Percentiles rank a stretch among this genome's conserved stretches.
Conservation (phyloP, 129 eudicot genomes). For the Arctium minus region DNA sequence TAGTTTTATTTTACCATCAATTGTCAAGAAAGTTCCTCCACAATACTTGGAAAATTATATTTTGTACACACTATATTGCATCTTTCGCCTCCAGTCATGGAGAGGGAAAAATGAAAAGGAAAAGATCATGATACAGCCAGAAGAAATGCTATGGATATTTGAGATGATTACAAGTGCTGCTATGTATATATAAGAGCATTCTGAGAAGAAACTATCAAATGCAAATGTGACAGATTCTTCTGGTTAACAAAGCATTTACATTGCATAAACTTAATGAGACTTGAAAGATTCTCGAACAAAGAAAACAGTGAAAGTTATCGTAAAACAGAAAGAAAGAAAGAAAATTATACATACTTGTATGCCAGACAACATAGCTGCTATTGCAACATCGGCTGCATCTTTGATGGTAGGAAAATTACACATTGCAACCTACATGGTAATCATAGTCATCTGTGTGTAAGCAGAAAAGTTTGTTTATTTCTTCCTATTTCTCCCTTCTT, state of each 20-base stretch:
- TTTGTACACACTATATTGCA: too few species aligned
- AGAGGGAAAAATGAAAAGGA: too few species aligned
- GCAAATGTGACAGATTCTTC: neutral
- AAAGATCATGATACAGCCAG: too few species aligned
- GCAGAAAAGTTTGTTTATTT: neutral
- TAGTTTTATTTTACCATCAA: too few species aligned
- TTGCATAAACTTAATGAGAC: neutral
- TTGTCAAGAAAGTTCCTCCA: too few species aligned
- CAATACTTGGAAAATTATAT: too few species aligned
- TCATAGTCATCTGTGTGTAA: neutral
- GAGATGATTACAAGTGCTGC: too few species aligned
- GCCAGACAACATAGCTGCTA: slow-evolving; percentile 89
- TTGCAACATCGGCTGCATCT: slow-evolving; percentile 99
- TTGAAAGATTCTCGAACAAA: neutral
- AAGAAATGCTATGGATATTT: too few species aligned
- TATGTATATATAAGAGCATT: too few species aligned
- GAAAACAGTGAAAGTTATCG: neutral
- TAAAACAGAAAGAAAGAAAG: neutral
- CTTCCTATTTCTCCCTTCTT: neutral
- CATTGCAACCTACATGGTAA: slow-evolving; percentile 76
- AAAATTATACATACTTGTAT: slow-evolving; percentile 59
- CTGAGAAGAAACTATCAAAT: neutral
- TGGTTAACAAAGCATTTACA: neutral
- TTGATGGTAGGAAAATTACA: slow-evolving; percentile 92
- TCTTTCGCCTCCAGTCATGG: too few species aligned